Evolutionary conservation across 2,329 filamentous ascomycete genomes (phyloP).

Genomic region (Tympanopsis confertula): DNA sequence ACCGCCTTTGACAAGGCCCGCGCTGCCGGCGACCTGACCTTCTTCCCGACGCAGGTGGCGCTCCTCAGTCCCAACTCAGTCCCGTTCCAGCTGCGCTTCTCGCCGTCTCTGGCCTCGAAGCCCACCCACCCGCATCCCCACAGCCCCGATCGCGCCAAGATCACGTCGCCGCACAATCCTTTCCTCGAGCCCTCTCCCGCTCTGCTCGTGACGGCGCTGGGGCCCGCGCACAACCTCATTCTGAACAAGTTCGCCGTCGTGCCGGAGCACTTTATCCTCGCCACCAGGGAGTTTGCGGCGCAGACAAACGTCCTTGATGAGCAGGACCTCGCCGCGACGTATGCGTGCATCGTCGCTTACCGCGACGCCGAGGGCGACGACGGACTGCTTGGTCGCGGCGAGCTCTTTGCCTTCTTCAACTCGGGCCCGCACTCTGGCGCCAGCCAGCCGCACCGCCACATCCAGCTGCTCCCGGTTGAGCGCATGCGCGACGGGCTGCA

Average conservation of each 20-base stretch:
- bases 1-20: conserved; percentile 34
- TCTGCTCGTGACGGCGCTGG: conserved; percentile 41
- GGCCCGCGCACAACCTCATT: conserved; percentile 48
- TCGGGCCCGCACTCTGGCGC: conserved; percentile 57
- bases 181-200: conserved; percentile 48
- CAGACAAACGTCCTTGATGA: conserved; percentile 53
- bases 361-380: conserved; percentile 4
- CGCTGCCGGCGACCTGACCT: conserved; percentile 34
- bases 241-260: conserved; percentile 69
- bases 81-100: conserved; percentile 60
- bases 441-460: conserved; percentile 60
- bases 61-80: conserved; percentile 29
- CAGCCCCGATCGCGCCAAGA: conserved; percentile 13
- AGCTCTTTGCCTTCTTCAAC: conserved; percentile 59
- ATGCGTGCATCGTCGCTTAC: conserved; percentile 50
- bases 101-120: conserved; percentile 56
- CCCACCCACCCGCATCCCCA: conserved; percentile 36
- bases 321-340: conserved; percentile 47
- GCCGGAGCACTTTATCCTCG: conserved; percentile 60
- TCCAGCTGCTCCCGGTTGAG: conserved; percentile 59
- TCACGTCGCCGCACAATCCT: conserved; percentile 40
- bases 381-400: conserved; percentile 13
- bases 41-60: conserved; percentile 40
- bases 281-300: conserved; percentile 48
- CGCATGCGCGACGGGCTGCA: conserved; percentile 45